Conservation (phyloP, 2,329 filamentous ascomycete genomes). For the Cladosporium oxysporum region DNA sequence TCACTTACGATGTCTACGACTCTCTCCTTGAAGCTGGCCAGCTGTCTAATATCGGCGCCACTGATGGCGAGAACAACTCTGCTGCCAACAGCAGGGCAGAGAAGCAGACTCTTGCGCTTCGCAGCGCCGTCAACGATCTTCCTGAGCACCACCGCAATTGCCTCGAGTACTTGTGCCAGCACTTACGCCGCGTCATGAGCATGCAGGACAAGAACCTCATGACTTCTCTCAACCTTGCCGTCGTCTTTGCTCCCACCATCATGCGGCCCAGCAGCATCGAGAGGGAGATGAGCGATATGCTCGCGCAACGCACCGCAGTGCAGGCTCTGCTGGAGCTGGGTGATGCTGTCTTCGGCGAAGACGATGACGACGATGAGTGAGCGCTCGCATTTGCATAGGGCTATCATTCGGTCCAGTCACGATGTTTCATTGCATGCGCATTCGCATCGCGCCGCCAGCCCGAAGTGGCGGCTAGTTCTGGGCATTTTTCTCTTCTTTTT, state of each 20-base stretch:
- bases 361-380: slow-evolving; percentile 20
- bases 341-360: slow-evolving; percentile 67
- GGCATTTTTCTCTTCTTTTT: not conserved
- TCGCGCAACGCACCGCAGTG: slow-evolving; percentile 86
- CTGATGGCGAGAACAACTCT: slow-evolving; percentile 57
- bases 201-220: slow-evolving; percentile 88
- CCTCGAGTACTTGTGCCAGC: slow-evolving; percentile 90
- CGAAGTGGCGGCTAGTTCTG: not conserved
- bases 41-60: slow-evolving; percentile 52
- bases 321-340: slow-evolving; percentile 93
- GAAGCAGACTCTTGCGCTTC: slow-evolving; percentile 57
- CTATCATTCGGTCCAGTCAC: not conserved
- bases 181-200: slow-evolving; percentile 81
- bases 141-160: slow-evolving; percentile 84
- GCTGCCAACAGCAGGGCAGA: slow-evolving; percentile 67
- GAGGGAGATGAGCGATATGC: slow-evolving; percentile 94
- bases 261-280: slow-evolving; percentile 90
- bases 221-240: slow-evolving; percentile 93
- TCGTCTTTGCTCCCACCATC: slow-evolving; percentile 96
- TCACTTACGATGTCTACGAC: slow-evolving; percentile 93
- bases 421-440: not conserved
- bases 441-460: not conserved
- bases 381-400: not conserved
- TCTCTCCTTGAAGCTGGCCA: slow-evolving; percentile 71
- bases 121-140: slow-evolving; percentile 73